Conservation (phyloP, 495 filamentous ascomycete species). For the Hypoxylon rickii region DNA sequence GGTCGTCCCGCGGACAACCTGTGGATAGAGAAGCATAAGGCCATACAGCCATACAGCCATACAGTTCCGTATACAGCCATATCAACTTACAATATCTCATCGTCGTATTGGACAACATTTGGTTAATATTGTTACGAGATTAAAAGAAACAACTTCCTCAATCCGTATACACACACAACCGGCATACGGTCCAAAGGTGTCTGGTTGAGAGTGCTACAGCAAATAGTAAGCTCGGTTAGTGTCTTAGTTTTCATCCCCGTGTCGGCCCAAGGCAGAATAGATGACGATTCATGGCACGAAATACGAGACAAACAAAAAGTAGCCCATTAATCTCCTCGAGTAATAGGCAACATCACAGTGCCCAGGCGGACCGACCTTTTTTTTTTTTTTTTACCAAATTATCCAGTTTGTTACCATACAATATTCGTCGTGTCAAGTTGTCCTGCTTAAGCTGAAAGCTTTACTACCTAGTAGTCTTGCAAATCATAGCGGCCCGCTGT, state of each 20-base stretch:
- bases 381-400: slow-evolving; percentile 30
- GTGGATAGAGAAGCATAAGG: no score
- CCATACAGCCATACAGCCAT: no score
- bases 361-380: slow-evolving; percentile 27
- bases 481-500: slow-evolving; percentile 26
- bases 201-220: slow-evolving; percentile 15
- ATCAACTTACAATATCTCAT: neutral
- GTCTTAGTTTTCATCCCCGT: slow-evolving; percentile 14
- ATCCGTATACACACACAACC: slow-evolving; percentile 4
- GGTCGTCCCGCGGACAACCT: slow-evolving; percentile 15
- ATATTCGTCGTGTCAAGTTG: slow-evolving; percentile 16
- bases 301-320: neutral
- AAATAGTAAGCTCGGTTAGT: slow-evolving; percentile 35
- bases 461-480: slow-evolving; percentile 19
- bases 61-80: slow-evolving; percentile 4
- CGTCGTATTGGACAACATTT: slow-evolving; percentile 24
- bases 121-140: slow-evolving; percentile 33
- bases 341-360: slow-evolving; percentile 10
- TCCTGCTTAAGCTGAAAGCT: slow-evolving; percentile 22
- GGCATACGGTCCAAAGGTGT: slow-evolving; percentile 15
- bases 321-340: slow-evolving; percentile 1
- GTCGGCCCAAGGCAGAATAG: slow-evolving; percentile 7
- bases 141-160: slow-evolving; percentile 11
- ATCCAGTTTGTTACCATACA: slow-evolving; percentile 28
- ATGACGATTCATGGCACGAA: slow-evolving; percentile 1